These are phyloP conservation scores for Solanum hybrid DNA, from an alignment of 305 asterid species.

Conservation along the genomic window DNA sequence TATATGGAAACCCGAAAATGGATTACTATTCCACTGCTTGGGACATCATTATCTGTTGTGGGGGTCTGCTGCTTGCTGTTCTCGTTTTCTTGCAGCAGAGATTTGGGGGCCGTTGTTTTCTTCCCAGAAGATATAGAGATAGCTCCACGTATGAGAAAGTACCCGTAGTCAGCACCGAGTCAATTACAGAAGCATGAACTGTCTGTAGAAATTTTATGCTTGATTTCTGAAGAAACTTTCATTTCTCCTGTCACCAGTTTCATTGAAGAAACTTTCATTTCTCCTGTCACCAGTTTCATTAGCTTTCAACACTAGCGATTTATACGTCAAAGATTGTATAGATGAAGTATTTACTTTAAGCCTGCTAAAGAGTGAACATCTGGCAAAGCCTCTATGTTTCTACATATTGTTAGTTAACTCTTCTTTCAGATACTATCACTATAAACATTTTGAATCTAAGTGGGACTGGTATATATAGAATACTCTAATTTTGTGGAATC, in stretches of 20 bases:
- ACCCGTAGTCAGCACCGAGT: conserved; percentile 42
- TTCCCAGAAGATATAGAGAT: conserved; percentile 46
- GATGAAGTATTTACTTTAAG: not conserved
- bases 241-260: not conserved
- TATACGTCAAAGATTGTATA: not conserved
- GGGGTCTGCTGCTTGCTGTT: conserved; percentile 40
- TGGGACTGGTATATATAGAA: not conserved
- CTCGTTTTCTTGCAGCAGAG: conserved; percentile 73
- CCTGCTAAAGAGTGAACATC: not conserved
- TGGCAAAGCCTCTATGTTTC: not conserved
- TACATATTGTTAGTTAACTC: not conserved
- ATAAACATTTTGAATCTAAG: not conserved
- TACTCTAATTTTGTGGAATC: not conserved
- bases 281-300: not conserved
- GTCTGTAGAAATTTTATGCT: not conserved
- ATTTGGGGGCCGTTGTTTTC: conserved; percentile 61
- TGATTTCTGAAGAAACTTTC: not conserved
- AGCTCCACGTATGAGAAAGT: conserved; percentile 53
- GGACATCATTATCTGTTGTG: conserved; percentile 59
- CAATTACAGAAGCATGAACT: conserved; percentile 1
- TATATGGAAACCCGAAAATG: conserved; percentile 72
- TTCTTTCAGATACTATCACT: not conserved
- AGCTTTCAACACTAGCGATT: not conserved
- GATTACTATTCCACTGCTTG: conserved; percentile 81
- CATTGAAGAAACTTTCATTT: not conserved